These are phyloP conservation scores for Cyclocybe aegerita DNA, from an alignment of 768 basidiomycete genomes.

Conservation along the genomic window DNA sequence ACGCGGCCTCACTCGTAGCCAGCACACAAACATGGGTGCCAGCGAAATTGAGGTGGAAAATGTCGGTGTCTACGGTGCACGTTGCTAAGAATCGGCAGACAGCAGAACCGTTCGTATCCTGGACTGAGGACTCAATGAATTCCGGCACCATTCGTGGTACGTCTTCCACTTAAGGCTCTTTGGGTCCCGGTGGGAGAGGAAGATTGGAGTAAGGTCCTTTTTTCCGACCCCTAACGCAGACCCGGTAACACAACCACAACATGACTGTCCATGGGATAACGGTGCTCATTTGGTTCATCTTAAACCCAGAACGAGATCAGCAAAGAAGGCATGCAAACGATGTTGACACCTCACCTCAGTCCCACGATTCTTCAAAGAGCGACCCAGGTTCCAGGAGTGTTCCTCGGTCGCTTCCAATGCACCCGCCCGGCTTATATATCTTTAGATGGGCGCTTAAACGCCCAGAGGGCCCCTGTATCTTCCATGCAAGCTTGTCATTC, in stretches of 20 bases:
- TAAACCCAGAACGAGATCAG: slow-evolving; percentile 13
- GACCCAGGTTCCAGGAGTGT: too few relatives aligned
- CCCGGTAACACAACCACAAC: too few relatives aligned
- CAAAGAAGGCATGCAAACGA: too few relatives aligned
- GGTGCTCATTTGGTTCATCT: background rate
- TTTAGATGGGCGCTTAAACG: too few relatives aligned
- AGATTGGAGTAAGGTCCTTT: background rate
- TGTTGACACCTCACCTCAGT: too few relatives aligned
- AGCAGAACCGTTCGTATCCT: background rate
- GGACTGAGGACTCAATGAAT: slow-evolving; percentile 30
- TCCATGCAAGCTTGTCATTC: too few relatives aligned
- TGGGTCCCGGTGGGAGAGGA: slow-evolving; percentile 37
- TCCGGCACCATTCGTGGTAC: slow-evolving; percentile 34
- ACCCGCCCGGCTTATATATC: too few relatives aligned
- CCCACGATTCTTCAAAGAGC: too few relatives aligned
- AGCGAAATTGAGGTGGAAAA: slow-evolving; percentile 24
- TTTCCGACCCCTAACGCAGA: too few relatives aligned
- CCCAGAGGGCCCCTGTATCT: too few relatives aligned
- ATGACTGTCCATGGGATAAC: too few relatives aligned
- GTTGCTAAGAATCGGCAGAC: background rate
- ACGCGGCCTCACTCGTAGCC: slow-evolving; percentile 33
- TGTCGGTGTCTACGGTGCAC: slow-evolving; percentile 21
- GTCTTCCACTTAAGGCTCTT: slow-evolving; percentile 27
- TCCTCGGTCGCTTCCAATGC: too few relatives aligned
- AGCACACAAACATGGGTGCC: slow-evolving; percentile 26